Evolutionary conservation across 768 basidiomycete species (phyloP).

Genomic region (Multifurca ochricompacta): DNA sequence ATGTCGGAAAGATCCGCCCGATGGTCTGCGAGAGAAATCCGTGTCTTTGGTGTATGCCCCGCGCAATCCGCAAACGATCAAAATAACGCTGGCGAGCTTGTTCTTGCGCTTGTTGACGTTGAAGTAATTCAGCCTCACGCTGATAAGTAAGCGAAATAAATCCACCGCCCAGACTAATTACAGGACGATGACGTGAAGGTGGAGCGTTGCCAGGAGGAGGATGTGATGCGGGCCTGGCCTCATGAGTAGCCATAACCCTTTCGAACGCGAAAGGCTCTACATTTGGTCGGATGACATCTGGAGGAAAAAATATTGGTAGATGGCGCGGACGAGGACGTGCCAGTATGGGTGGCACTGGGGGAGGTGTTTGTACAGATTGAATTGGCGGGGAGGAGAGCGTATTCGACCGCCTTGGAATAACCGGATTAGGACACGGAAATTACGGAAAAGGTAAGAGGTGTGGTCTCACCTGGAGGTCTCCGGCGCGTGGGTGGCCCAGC

Average conservation of each 20-base stretch:
- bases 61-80: constrained; percentile 8
- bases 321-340: constrained; percentile 30
- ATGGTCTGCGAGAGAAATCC: constrained; percentile 16
- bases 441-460: constrained; percentile 22
- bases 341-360: constrained; percentile 48
- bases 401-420: constrained; percentile 7
- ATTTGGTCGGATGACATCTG: constrained; percentile 44
- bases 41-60: constrained; percentile 13
- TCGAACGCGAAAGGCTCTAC: constrained; percentile 48
- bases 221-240: constrained; percentile 24
- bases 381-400: constrained; percentile 21
- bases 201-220: constrained; percentile 33
- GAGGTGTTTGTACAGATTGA: constrained; percentile 31
- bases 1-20: constrained; percentile 15
- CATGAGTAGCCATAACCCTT: constrained; percentile 24
- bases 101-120: constrained; percentile 8
- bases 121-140: constrained; percentile 10
- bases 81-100: constrained; percentile 13
- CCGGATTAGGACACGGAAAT: background rate
- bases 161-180: constrained; percentile 61
- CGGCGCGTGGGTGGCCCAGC: constrained; percentile 16
- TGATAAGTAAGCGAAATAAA: constrained; percentile 38
- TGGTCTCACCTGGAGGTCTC: constrained; percentile 1
- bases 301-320: constrained; percentile 18
- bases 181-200: constrained; percentile 49